A percentile compares a stretch with the other conserved stretches of the same genome.
These are phyloP conservation scores for Chlamydomonas reinhardtii DNA, from an alignment of 163 green algal genomes.

Conservation along the genomic window DNA sequence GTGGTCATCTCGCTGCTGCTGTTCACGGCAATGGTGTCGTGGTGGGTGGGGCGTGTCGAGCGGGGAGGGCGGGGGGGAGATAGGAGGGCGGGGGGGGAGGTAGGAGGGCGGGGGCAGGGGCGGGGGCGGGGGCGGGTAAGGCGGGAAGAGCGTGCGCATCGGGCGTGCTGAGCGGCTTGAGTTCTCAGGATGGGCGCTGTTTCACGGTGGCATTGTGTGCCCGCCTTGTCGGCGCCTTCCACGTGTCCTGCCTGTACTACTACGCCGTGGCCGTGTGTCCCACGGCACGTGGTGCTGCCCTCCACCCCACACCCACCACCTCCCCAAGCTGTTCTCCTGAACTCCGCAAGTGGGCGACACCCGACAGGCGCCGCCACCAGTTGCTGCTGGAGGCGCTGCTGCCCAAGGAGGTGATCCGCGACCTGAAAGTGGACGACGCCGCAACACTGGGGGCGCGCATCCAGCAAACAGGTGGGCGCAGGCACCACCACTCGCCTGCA, in stretches of 20 bases:
- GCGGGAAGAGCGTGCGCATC: background rate
- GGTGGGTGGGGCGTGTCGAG: background rate
- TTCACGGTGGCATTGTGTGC: background rate
- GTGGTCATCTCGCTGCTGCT: background rate
- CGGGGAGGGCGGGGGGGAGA: no score
- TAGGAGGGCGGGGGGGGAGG: no score
- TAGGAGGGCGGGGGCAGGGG: no score
- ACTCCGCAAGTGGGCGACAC: no score
- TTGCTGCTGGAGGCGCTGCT: slow-evolving; percentile 36
- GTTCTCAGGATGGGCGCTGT: background rate
- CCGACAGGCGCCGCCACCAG: slow-evolving; percentile 24
- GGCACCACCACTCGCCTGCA: no score
- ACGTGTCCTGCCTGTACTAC: no score
- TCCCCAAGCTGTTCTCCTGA: no score
- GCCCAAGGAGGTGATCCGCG: background rate
- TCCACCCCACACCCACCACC: no score
- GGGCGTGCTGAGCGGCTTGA: no score
- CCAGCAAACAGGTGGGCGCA: background rate
- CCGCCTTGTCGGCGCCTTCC: no score
- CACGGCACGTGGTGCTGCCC: background rate
- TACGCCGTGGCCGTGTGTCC: no score
- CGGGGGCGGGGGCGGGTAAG: no score
- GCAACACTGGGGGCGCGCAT: background rate
- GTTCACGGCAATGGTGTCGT: background rate
- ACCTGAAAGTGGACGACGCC: slow-evolving; percentile 4